These are phyloP conservation scores for Amylostereum chailletii DNA, from an alignment of 1,284 basidiomycete genomes.

Conservation along the genomic window DNA sequence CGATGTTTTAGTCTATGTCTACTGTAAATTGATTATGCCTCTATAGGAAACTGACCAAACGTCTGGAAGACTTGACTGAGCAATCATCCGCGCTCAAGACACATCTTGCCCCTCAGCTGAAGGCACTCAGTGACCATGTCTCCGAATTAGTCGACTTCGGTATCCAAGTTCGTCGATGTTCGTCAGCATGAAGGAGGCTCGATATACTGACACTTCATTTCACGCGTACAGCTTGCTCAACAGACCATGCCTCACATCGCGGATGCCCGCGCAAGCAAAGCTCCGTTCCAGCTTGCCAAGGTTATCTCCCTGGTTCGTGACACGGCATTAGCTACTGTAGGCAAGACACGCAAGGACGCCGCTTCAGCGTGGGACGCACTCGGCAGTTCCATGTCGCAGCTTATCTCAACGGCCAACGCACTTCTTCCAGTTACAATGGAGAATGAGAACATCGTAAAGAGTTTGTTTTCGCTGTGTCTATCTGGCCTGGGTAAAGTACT, in stretches of 20 bases:
- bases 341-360: conserved; percentile 57
- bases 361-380: conserved; percentile 73
- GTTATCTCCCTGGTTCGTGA: conserved; percentile 69
- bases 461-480: conserved; percentile 34
- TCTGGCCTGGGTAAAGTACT: conserved; percentile 5
- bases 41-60: conserved; percentile 74
- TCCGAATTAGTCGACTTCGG: conserved; percentile 85
- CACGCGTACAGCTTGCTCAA: conserved; percentile 63
- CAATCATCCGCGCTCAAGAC: conserved; percentile 66
- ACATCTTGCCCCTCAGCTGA: conserved; percentile 64
- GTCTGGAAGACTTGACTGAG: conserved; percentile 72
- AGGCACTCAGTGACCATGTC: conserved; percentile 60
- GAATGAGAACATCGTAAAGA: conserved; percentile 69
- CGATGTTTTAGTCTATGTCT: neutral
- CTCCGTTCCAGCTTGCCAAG: conserved; percentile 65
- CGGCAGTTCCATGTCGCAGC: conserved; percentile 55
- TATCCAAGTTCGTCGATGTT: conserved; percentile 54
- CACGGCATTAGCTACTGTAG: conserved; percentile 61
- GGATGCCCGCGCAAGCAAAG: conserved; percentile 68
- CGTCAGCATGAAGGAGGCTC: neutral
- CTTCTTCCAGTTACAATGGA: conserved; percentile 68
- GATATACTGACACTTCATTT: neutral
- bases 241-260: conserved; percentile 73
- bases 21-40: conserved; percentile 4
- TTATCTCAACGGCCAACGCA: conserved; percentile 64